Conservation (phyloP, 306 rosid genomes). For the Albizia julibrissin region DNA sequence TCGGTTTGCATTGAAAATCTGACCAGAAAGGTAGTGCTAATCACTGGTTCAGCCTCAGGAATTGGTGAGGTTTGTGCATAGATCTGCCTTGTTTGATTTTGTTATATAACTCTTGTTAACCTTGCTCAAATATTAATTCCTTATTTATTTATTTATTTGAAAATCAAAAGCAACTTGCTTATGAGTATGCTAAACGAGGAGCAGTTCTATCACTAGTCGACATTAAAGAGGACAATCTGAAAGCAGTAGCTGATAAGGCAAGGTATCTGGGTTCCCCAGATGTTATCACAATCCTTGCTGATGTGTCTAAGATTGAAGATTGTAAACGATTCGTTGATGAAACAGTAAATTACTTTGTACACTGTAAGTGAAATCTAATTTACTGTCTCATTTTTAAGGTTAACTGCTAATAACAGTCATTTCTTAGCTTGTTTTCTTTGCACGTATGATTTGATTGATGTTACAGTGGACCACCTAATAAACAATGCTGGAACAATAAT, state of each 20-base stretch:
- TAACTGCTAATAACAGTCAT: neutral
- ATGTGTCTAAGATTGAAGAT: conserved; percentile 59
- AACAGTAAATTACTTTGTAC: conserved; percentile 55
- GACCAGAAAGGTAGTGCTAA: conserved; percentile 35
- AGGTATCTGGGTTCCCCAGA: conserved; percentile 53
- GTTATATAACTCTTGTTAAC: neutral
- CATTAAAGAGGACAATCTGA: conserved; percentile 45
- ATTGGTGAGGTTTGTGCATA: conserved; percentile 38
- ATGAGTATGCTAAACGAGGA: conserved; percentile 71
- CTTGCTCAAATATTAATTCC: neutral
- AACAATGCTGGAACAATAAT: conserved; percentile 60
- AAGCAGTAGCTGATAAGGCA: conserved; percentile 53
- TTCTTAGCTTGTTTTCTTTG: neutral
- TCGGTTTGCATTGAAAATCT: conserved; percentile 19
- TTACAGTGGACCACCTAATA: conserved; percentile 80
- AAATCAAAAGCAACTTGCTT: conserved; percentile 52
- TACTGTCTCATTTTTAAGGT: neutral
- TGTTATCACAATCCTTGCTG: conserved; percentile 52
- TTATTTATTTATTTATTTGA: neutral
- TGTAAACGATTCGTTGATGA: conserved; percentile 56
- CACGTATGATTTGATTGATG: neutral
- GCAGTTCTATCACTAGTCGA: conserved; percentile 62
- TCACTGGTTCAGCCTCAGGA: conserved; percentile 51
- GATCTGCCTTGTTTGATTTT: neutral
- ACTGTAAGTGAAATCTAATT: conserved; percentile 41